phyloP scores from a whole-genome alignment of 495 filamentous ascomycete species.

The Antarctomyces pellizariae region DNA sequence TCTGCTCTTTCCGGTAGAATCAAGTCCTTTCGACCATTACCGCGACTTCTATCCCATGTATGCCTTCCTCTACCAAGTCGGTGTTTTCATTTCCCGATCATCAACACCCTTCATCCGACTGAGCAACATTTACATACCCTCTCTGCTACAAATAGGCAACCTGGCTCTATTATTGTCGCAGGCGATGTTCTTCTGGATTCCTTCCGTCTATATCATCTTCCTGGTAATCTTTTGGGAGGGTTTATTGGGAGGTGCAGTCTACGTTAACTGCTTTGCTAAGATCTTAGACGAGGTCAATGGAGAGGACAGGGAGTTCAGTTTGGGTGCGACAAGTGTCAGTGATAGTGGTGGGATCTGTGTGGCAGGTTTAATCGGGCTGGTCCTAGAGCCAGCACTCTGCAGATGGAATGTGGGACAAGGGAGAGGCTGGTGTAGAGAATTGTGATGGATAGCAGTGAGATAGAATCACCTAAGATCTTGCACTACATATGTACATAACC shows the following conservation, averaged over 20 bases:
- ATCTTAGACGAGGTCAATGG: slow-evolving; percentile 57
- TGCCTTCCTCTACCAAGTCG: slow-evolving; percentile 75
- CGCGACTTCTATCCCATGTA: slow-evolving; percentile 84
- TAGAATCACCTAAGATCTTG: too few relatives aligned
- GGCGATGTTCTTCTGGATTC: slow-evolving; percentile 53
- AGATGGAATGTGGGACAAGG: slow-evolving; percentile 57
- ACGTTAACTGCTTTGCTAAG: slow-evolving; percentile 88
- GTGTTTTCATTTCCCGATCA: slow-evolving; percentile 83
- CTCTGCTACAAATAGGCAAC: slow-evolving; percentile 64
- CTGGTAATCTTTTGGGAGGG: slow-evolving; percentile 87
- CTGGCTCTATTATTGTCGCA: slow-evolving; percentile 51
- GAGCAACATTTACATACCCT: slow-evolving; percentile 57
- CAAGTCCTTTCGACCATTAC: slow-evolving; percentile 55
- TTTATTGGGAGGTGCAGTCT: slow-evolving; percentile 69
- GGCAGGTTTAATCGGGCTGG: slow-evolving; percentile 67
- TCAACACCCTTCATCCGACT: slow-evolving; percentile 70
- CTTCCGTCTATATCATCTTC: slow-evolving; percentile 64
- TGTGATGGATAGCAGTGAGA: too few relatives aligned
- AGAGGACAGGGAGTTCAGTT: slow-evolving; percentile 69
- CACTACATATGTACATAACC: too few relatives aligned
- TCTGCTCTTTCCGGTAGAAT: slow-evolving; percentile 56
- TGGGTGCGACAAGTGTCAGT: slow-evolving; percentile 76
- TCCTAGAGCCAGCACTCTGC: slow-evolving; percentile 65
- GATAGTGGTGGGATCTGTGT: slow-evolving; percentile 81
- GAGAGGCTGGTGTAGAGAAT: slow-evolving; percentile 44